Evolutionary conservation across 164 flowering plant genomes (phyloP), one percentile per base, ranked within the genome.

Genomic region (Hamamelis virginiana): DNA sequence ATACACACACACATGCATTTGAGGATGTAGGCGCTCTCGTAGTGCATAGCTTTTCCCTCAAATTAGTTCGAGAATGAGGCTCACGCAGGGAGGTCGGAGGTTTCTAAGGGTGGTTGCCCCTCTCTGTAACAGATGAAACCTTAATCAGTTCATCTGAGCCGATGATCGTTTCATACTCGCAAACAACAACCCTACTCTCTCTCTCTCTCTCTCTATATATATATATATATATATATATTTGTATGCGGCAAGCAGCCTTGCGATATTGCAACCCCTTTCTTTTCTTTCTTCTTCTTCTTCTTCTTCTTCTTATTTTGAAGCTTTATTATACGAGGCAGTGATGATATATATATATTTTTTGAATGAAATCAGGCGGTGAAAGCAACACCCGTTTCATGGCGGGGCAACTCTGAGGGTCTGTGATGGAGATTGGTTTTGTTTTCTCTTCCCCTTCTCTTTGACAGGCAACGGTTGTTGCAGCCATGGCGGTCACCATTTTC

Each of bases 401-500:
- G 45, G 22, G 69, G 65, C 60, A 28, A 66, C 62, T 13, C 59
- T 66, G 69, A 51, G 22, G 69, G 59, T 55, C 51, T 38, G 50
- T 56, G 16, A 53, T 21, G n/a, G 38, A 14, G 41, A 28, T 11
- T 27, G 14, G 16, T 47, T 12, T 47, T 12, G n/a, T 8, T 14
- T 59, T 4, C 0, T n/a, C 27, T 59, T 27, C 26, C 41, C 41
- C 6, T 33, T 33, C 41, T 33, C 41, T 33, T 33, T 33, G 2
- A 33, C 41, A 33, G 45, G 75, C 75, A 66, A 65, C 75, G 16
- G 72, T 15, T 62, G 59, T 69, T 70, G 78, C 78, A 77, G 80
- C 83, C 80, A 74, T 59, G 72, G 68, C 62, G 63, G 69, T 9
- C 51, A 14, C 46, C 6, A 25, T 44, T 70, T 28, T 28, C 62